These are phyloP conservation scores for Chlorella sp. DNA, from an alignment of 139 green algal species.

Conservation along the genomic window DNA sequence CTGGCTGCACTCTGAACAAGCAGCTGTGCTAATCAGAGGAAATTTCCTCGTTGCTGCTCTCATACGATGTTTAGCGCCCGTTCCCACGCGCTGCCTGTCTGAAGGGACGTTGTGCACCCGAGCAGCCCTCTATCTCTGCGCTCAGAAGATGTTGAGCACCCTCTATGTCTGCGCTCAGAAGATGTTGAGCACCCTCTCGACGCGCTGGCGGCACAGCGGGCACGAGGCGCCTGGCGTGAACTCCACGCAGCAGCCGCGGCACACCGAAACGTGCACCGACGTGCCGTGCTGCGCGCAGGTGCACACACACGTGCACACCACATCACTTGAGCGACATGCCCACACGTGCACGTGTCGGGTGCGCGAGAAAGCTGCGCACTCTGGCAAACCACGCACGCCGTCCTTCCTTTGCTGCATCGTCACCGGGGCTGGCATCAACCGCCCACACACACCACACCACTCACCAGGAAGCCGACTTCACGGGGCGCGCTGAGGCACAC, in stretches of 20 bases:
- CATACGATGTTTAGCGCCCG: too few species aligned
- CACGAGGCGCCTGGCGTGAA: not conserved
- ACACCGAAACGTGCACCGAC: constrained; percentile 1
- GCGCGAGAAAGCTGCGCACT: not conserved
- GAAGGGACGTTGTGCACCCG: too few species aligned
- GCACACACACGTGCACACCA: not conserved
- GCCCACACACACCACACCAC: too few species aligned
- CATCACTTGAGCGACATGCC: not conserved
- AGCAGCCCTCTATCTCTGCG: too few species aligned
- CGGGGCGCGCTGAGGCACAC: not conserved
- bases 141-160: constrained; percentile 5
- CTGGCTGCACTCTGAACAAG: too few species aligned
- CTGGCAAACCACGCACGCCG: not conserved
- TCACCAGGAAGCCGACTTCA: not conserved
- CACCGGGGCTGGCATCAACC: too few species aligned
- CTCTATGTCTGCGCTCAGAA: too few species aligned
- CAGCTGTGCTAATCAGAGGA: too few species aligned
- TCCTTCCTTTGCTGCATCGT: not conserved
- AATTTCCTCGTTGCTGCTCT: too few species aligned
- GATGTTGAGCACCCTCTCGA: not conserved
- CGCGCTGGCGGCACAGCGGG: not conserved
- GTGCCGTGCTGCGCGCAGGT: not conserved
- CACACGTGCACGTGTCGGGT: not conserved
- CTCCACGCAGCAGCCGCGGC: not conserved
- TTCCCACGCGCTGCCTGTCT: too few species aligned